A percentile compares a stretch with the other conserved stretches of the same genome.
Evolutionary conservation across 805 yeast species (phyloP).

Genomic region (Lachancea fermentati): DNA sequence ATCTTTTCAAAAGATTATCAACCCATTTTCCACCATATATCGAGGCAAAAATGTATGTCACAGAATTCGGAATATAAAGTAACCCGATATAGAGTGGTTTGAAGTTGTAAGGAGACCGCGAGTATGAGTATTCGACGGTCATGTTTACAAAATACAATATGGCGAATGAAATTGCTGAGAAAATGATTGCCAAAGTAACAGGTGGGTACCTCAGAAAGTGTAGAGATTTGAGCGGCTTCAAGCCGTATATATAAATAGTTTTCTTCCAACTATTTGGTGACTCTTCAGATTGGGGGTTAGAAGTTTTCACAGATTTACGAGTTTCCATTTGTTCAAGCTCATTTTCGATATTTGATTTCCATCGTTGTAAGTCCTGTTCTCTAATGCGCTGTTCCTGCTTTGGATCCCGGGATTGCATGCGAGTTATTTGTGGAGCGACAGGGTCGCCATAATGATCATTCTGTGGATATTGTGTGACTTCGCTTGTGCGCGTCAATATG

Average conservation of each 20-base stretch:
- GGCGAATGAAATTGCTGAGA: slow-evolving; percentile 67
- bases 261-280: slow-evolving; percentile 18
- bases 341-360: slow-evolving; percentile 23
- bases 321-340: slow-evolving; percentile 19
- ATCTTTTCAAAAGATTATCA: slow-evolving; percentile 52
- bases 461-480: slow-evolving; percentile 13
- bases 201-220: slow-evolving; percentile 66
- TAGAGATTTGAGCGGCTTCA: slow-evolving; percentile 59
- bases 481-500: slow-evolving; percentile 19
- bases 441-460: slow-evolving; percentile 17
- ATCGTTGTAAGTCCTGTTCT: slow-evolving; percentile 21
- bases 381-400: slow-evolving; percentile 15
- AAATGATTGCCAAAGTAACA: slow-evolving; percentile 56
- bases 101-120: slow-evolving; percentile 65
- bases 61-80: slow-evolving; percentile 77
- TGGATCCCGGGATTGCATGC: slow-evolving; percentile 18
- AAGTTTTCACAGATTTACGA: slow-evolving; percentile 3
- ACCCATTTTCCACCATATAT: slow-evolving; percentile 79
- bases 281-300: slow-evolving; percentile 4
- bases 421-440: slow-evolving; percentile 24
- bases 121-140: slow-evolving; percentile 59
- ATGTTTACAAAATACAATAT: slow-evolving; percentile 68
- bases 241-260: slow-evolving; percentile 41
- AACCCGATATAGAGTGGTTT: slow-evolving; percentile 61
- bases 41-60: slow-evolving; percentile 69